Evolutionary conservation across 148 eudicot genomes (phyloP), one percentile per base, ranked within the genome.

Genomic region (Agrostemma githago): DNA sequence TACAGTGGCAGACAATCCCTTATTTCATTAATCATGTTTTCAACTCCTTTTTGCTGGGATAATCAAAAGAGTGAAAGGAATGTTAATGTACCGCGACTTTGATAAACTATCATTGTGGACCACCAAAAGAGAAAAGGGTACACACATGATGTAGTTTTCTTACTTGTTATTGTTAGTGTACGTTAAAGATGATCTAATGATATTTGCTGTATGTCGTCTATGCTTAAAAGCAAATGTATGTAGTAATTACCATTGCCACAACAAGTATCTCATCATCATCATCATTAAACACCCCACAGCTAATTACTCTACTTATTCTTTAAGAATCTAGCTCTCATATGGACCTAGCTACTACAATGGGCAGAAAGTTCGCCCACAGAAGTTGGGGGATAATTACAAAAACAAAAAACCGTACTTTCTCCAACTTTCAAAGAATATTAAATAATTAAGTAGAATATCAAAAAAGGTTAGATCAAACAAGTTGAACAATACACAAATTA

Each of bases 1-100:
- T 68, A 79, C 92, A 93, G 81, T 93, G 97, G 95, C 91, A 89
- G 98, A 91, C 98, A 93, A 67, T 73, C 41, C 40, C 26, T 58
- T 42, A 82, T 78, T 79, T 77, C 76, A 79, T 72, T 74, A 80
- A 71, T 77, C 62, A 20, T 44, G 56, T 70, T 53, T 61, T 69
- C 40, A 57, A 21, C 19, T 38, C 17, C 34, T 6, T 37, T 62
- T 62, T 2, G 34, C 34, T 14, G 38, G 48, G 7, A 57, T n/a
- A n/a, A n/a, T 71, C 38, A 39, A 66, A 57, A 67, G 57, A 71
- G 63, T 70, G 54, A 9, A 11, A 57, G 12, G 34, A 57, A 20
- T 17, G 7, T 14, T 62, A 64, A 41, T 43, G 0, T 79, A 57
- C 43, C 59, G 70, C n/a, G 66, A 68, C 62, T 79, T 74, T 68